Base-by-base conservation (phyloP, 768 basidiomycete species). In the Mycena metata region DNA sequence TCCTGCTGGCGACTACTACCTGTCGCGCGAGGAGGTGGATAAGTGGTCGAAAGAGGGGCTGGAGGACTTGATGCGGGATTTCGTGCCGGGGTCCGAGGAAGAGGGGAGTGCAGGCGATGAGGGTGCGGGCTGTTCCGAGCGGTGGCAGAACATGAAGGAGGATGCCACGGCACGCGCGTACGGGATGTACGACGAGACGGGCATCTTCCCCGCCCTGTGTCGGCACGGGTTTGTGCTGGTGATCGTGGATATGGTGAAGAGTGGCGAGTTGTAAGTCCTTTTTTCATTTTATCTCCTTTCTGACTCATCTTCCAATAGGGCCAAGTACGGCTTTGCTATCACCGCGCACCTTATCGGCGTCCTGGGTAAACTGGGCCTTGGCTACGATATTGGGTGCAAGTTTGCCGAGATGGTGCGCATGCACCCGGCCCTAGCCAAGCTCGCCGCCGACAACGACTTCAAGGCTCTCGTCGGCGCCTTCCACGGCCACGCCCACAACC, bases 191-290 rank as follows among this genome's bases (percentile, higher is more conserved):
- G 46, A 70, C n/a, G 72, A 72, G 61, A 72, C 74, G 11, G 73
- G 74, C 6, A 49, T 76, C 17, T 78, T 76, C 43, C 36, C 75
- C 3, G 57, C 70, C 8, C 60, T 71, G 2, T 78, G 76, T 56
- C 62, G 69, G 1, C 76, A 77, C 64, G 73, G 75, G 1, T 72
- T 76, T 17, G 63, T 68, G 1, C 67, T 75, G 0, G 39, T 70
- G 0, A 67, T 71, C 0, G 67, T 49, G 4, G 75, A 77, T 46
- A 77, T 76, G 73, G 60, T 76, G 0, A 64, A 61, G 43, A 76
- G 76, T 26, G 73, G 75, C n/a, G 52, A 54, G 19, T 16, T 54
- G 52, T 54, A 54, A 10, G 52, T 54, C 3, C 30, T 6, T 30
- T 30, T 30, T n/a, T n/a, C n/a, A n/a, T n/a, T n/a, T n/a, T 30